Base-by-base conservation (phyloP, 2,329 filamentous ascomycete species). In the Chaetomiaceae sp. region DNA sequence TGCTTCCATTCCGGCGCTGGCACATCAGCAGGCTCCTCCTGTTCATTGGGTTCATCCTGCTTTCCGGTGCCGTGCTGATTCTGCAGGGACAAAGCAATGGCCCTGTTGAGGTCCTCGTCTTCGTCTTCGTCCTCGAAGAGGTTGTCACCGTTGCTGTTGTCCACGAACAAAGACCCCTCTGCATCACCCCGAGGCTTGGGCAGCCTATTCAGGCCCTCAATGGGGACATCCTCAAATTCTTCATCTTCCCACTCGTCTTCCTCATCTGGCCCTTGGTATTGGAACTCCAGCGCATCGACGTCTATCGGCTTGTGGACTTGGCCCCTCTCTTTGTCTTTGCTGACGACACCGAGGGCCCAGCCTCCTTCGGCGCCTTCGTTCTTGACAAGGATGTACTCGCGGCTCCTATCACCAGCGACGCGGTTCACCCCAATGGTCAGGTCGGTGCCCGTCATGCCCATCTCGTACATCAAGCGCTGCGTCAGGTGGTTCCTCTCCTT, bases 351-450 rank as follows among this genome's bases (percentile, higher is more conserved):
- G 5, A 99, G 72, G 0, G 92, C 92, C 90, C 91, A 99, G 5
- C 93, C 93, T 40, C 93, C 93, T 66, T 97, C 92, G 1, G 89
- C 90, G 0, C 90, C 89, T 39, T 95, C 89, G 61, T 97, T 97
- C 70, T 93, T 95, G 34, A 99, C 91, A 4, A 99, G 73, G 12
- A 99, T 91, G 63, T 99, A 99, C 67, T 99, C 93, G 62, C 89
- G 85, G 13, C 89, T 88, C 62, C 85, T 89, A 64, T 99, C 93
- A 44, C 93, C 83, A 13, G 87, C 86, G 58, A 96, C 80, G 45
- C 89, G 78, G 44, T 81, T 80, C 2, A 78, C 78, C 7, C 79
- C 75, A 48, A 89, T 78, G 20, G 87, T 85, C 34, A 85, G 72
- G 61, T 92, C 87, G 14, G 85, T 81, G 16, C 81, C 85, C 17